Base-by-base conservation (phyloP, 331 rosid genomes). In the Dryas integrifolia region DNA sequence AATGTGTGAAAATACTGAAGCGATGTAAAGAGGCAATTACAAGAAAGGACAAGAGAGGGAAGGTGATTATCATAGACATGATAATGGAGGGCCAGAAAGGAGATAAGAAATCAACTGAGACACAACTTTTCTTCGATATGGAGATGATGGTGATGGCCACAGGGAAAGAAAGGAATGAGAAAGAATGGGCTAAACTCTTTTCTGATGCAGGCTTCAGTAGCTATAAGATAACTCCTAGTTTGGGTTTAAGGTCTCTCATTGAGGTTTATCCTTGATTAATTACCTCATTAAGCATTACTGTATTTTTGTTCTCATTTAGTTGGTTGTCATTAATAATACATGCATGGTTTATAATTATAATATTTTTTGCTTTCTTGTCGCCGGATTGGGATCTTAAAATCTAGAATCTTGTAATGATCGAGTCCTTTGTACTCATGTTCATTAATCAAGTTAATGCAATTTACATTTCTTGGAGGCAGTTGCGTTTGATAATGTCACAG, bases 1-100 rank as follows among this genome's bases (percentile, higher is more conserved):
- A 87, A 4, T 80, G 86, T 21, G 73, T 82, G 67, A 78, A 73
- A 57, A 82, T 85, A 67, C 40, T 85, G 6, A 78, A 76, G 80
- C 79, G 59, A 55, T 83, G 87, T 58, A 83, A 67, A 48, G 86
- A 75, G 30, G 87, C 87, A 65, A 70, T 76, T 2, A 3, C 24
- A 3, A n/a, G 56, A 9, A 58, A 65, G 8, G 76, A 47, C 3
- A 78, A 78, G 46, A n/a, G 71, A 72, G 85, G 90, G 0, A 86
- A 81, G 67, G 79, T 80, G 74, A 80, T 83, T 1, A 64, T 78
- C 45, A 72, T 86, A 59, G 90, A 86, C 13, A 49, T 76, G 48
- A 41, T 69, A 24, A 4, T 80, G 11, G 76, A 38, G 12, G 50
- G 48, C 13, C 50, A 61, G 45, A 40, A 58, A 0, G 69, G 2